These are phyloP conservation scores for Phlegmacium glaucopus DNA, from an alignment of 768 basidiomycete genomes.

Conservation along the genomic window DNA sequence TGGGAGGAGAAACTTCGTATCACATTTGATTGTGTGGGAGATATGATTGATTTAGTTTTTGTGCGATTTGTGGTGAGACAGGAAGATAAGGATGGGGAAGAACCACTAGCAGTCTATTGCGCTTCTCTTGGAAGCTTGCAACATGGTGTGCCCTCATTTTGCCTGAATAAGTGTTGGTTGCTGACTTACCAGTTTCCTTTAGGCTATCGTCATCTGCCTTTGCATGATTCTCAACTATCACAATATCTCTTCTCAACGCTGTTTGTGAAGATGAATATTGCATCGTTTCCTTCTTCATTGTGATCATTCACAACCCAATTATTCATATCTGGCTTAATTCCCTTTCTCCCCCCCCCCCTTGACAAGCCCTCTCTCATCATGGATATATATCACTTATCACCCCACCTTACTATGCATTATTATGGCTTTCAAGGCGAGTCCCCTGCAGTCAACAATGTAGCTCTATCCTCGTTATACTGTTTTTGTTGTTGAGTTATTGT, in stretches of 20 bases:
- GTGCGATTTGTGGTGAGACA: constrained; percentile 76
- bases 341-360: too few species aligned
- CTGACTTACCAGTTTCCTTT: background rate
- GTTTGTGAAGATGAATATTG: constrained; percentile 70
- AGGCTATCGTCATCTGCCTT: constrained; percentile 90
- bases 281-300: background rate
- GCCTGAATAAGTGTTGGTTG: background rate
- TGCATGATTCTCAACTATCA: constrained; percentile 85
- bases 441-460: too few species aligned
- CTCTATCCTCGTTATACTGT: too few species aligned
- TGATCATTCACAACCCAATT: too few species aligned
- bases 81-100: constrained; percentile 53
- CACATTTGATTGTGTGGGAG: constrained; percentile 74
- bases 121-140: constrained; percentile 71
- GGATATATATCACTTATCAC: too few species aligned
- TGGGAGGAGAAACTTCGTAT: constrained; percentile 76
- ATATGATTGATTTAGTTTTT: constrained; percentile 84
- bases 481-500: too few species aligned
- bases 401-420: too few species aligned
- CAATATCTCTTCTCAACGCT: constrained; percentile 93
- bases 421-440: too few species aligned
- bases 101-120: constrained; percentile 76
- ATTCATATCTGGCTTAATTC: too few species aligned
- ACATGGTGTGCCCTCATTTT: constrained; percentile 45
- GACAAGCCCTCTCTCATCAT: too few species aligned